Evolutionary conservation across 805 yeast genomes (phyloP).

Genomic region (Yarrowia divulgata): DNA sequence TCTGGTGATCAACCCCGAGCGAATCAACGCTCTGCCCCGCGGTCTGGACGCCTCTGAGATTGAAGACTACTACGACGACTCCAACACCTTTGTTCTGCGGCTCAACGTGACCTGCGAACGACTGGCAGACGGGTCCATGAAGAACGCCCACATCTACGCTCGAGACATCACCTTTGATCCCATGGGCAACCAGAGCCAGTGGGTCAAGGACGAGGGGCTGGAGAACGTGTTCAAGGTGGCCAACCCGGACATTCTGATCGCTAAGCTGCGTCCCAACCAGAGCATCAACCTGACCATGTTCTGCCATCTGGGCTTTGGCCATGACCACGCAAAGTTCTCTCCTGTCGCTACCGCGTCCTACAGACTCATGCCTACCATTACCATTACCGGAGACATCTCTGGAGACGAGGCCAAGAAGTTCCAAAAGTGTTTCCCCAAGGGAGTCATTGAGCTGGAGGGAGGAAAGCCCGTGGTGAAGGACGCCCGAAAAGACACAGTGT

Average conservation of each 20-base stretch:
- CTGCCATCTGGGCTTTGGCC: constrained; percentile 88
- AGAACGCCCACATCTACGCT: constrained; percentile 87
- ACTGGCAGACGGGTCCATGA: constrained; percentile 82
- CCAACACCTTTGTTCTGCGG: constrained; percentile 84
- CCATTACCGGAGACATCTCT: constrained; percentile 64
- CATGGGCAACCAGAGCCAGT: constrained; percentile 82
- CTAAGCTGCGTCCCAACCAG: constrained; percentile 96
- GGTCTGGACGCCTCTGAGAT: constrained; percentile 41
- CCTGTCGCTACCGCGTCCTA: constrained; percentile 98
- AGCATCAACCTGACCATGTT: constrained; percentile 90
- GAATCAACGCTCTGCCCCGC: constrained; percentile 71
- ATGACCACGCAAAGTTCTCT: constrained; percentile 96
- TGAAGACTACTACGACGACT: constrained; percentile 49
- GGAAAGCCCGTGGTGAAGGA: constrained; percentile 81
- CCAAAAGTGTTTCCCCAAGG: constrained; percentile 90
- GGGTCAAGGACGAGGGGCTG: constrained; percentile 65
- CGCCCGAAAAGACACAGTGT: constrained; percentile 94
- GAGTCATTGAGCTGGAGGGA: constrained; percentile 79
- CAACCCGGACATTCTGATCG: constrained; percentile 88
- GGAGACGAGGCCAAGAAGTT: constrained; percentile 81
- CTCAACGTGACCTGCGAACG: constrained; percentile 83
- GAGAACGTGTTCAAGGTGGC: constrained; percentile 62
- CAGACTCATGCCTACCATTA: constrained; percentile 87
- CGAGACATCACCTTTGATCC: constrained; percentile 89
- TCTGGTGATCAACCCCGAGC: constrained; percentile 88